phyloP scores from a whole-genome alignment of 2,329 filamentous ascomycete genomes.

The Beauveria caledonica region DNA sequence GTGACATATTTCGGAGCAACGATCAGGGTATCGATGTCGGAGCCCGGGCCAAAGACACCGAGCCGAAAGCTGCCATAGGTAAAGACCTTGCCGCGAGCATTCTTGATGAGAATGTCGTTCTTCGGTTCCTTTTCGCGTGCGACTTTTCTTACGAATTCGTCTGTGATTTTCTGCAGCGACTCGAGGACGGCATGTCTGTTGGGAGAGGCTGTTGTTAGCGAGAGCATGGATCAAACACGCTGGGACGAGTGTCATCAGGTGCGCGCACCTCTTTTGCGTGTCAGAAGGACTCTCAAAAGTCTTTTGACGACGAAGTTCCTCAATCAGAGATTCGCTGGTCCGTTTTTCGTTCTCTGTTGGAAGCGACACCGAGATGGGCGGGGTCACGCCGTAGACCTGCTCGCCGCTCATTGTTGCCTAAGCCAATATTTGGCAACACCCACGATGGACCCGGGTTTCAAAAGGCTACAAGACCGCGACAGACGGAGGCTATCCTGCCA shows the following conservation, averaged over 20 bases:
- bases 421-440: neutral
- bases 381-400: slow-evolving; percentile 60
- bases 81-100: slow-evolving; percentile 85
- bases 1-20: slow-evolving; percentile 84
- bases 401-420: slow-evolving; percentile 27
- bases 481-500: neutral
- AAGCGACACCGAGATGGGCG: slow-evolving; percentile 68
- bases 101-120: slow-evolving; percentile 68
- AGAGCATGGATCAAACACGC: neutral
- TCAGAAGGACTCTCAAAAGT: slow-evolving; percentile 83
- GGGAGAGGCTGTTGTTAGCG: neutral
- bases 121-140: slow-evolving; percentile 63
- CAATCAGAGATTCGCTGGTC: slow-evolving; percentile 69
- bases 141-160: slow-evolving; percentile 81
- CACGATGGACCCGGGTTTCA: neutral
- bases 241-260: neutral
- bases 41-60: slow-evolving; percentile 88
- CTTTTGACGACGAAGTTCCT: slow-evolving; percentile 79
- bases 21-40: slow-evolving; percentile 95
- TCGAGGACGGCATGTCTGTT: slow-evolving; percentile 62
- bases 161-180: slow-evolving; percentile 68
- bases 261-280: slow-evolving; percentile 65
- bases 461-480: neutral
- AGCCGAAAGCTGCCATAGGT: slow-evolving; percentile 94
- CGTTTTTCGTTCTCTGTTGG: slow-evolving; percentile 72